These are phyloP conservation scores for Macrolepiota dolichaula DNA, from an alignment of 768 basidiomycete genomes.

Conservation along the genomic window DNA sequence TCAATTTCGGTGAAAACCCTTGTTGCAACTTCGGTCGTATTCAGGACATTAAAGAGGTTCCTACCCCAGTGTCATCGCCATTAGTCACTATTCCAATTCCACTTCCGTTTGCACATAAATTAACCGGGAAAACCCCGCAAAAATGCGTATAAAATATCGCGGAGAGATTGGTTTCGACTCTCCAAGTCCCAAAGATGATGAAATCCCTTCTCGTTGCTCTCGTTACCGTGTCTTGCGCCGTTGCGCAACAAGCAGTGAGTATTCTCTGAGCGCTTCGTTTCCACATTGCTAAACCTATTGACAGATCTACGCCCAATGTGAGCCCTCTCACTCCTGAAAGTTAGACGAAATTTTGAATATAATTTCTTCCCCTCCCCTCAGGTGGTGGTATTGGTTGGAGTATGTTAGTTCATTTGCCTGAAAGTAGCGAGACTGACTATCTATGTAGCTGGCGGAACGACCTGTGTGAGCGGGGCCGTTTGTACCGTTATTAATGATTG, in stretches of 20 bases:
- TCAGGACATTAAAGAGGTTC: not conserved
- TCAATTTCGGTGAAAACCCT: not conserved
- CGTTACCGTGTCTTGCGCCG: conserved; percentile 13
- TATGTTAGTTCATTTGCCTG: not conserved
- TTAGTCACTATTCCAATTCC: not conserved
- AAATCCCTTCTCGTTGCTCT: conserved; percentile 16
- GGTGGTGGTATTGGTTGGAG: conserved; percentile 8
- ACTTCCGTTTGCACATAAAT: not conserved
- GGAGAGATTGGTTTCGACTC: not conserved
- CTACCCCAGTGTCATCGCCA: not conserved
- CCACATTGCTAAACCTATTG: not conserved
- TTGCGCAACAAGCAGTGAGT: conserved; percentile 24
- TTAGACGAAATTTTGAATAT: not conserved
- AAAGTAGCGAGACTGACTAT: not conserved
- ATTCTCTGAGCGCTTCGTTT: not conserved
- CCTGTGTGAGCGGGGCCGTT: conserved; percentile 32
- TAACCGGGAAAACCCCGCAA: conserved; percentile 2
- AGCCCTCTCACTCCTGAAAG: not conserved
- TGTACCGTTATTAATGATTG: conserved; percentile 32
- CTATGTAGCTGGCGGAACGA: conserved; percentile 25
- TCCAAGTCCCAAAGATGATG: conserved; percentile 9
- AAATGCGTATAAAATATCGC: not conserved
- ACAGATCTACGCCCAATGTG: conserved; percentile 9
- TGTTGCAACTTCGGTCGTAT: not conserved
- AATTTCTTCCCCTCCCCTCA: not conserved